These are phyloP conservation scores for Nicotiana otophora DNA, from an alignment of 257 asterid genomes.

Conservation along the genomic window DNA sequence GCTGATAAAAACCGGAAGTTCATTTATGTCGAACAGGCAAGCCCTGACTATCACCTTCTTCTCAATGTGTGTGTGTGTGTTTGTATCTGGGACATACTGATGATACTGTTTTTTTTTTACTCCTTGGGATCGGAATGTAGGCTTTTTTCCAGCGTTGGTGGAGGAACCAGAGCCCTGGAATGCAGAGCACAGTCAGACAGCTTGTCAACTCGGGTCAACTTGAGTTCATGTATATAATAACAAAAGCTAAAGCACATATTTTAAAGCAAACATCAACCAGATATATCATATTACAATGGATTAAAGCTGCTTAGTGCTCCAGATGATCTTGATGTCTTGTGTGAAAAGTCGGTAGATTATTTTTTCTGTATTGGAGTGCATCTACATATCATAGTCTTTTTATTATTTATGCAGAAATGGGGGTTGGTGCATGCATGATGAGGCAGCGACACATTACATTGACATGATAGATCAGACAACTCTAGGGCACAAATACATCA, in stretches of 20 bases:
- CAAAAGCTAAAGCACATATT: background rate
- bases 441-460: constrained; percentile 88
- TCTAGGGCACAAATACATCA: constrained; percentile 73
- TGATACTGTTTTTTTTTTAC: background rate
- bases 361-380: background rate
- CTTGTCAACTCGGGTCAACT: constrained; percentile 87
- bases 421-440: constrained; percentile 98
- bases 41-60: background rate
- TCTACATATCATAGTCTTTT: background rate
- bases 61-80: background rate
- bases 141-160: constrained; percentile 99
- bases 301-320: background rate
- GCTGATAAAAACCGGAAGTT: constrained; percentile 80
- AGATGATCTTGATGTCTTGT: background rate
- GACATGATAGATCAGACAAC: constrained; percentile 99
- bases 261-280: background rate
- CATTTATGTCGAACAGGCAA: constrained; percentile 81
- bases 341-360: background rate
- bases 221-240: constrained; percentile 64
- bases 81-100: background rate
- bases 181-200: constrained; percentile 48
- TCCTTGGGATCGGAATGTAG: constrained; percentile 26
- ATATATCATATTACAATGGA: background rate
- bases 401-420: constrained; percentile 62
- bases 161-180: constrained; percentile 63